Conservation (phyloP, 2,329 filamentous ascomycete species). For the Apiospora marii region DNA sequence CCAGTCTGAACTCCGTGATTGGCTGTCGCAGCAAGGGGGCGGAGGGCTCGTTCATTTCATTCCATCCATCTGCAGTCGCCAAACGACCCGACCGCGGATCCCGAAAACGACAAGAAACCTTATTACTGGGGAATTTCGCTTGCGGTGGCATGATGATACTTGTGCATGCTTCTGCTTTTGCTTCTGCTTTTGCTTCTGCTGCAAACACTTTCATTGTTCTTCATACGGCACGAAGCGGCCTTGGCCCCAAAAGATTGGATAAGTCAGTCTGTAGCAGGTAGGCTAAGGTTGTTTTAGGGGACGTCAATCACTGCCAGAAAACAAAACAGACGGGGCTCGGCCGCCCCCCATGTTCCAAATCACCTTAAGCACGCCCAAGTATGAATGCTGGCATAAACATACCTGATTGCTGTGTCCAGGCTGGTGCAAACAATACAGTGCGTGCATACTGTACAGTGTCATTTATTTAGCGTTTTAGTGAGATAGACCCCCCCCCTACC, state of each 20-base stretch:
- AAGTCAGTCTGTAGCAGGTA: slow-evolving; percentile 2
- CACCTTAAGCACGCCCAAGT: not conserved
- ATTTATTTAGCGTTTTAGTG: slow-evolving; percentile 19
- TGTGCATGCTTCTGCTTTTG: not conserved
- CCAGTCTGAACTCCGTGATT: not conserved
- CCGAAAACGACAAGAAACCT: slow-evolving; percentile 18
- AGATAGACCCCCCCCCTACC: not conserved
- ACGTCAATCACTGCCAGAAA: slow-evolving; percentile 16
- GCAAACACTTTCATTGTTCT: not conserved
- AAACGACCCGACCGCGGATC: slow-evolving; percentile 17
- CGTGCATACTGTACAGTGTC: not conserved
- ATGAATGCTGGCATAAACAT: slow-evolving; percentile 1
- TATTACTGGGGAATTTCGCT: not conserved
- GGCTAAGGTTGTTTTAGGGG: slow-evolving; percentile 13
- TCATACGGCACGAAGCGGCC: not conserved
- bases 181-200: not conserved
- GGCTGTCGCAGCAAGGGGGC: not conserved
- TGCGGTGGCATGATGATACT: not conserved
- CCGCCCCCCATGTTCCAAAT: slow-evolving; percentile 7
- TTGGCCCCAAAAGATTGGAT: slow-evolving; percentile 9
- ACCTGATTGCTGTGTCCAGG: not conserved
- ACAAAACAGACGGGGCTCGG: slow-evolving; percentile 20
- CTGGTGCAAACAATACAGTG: not conserved
- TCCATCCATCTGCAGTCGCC: not conserved
- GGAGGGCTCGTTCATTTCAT: slow-evolving; percentile 17